Conservation (phyloP, 2,329 filamentous ascomycete species). For the Corynespora cassiicola region DNA sequence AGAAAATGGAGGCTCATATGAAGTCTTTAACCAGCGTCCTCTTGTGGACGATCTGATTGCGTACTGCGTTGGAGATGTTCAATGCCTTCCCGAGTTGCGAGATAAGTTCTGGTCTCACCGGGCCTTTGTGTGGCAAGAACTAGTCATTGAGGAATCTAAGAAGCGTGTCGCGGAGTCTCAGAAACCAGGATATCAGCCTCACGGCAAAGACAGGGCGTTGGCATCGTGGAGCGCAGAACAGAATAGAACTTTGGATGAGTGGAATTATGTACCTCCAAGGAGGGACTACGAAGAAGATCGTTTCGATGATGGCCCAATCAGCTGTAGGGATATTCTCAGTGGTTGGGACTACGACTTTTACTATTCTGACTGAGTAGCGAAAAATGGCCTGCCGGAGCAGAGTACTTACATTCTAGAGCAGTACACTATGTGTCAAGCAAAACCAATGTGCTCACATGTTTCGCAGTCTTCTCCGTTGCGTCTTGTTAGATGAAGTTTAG, state of each 20-base stretch:
- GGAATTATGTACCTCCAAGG: slow-evolving; percentile 25
- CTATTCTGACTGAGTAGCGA: slow-evolving; percentile 9
- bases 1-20: slow-evolving; percentile 30
- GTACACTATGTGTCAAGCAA: too few species aligned
- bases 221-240: slow-evolving; percentile 35
- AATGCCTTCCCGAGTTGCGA: slow-evolving; percentile 20
- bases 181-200: slow-evolving; percentile 23
- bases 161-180: slow-evolving; percentile 18
- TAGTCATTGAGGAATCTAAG: slow-evolving; percentile 12
- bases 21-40: slow-evolving; percentile 36
- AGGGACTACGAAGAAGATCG: slow-evolving; percentile 12
- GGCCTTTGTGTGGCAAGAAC: slow-evolving; percentile 1
- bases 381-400: too few species aligned
- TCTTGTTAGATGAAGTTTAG: too few species aligned
- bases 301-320: slow-evolving; percentile 16
- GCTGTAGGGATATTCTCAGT: slow-evolving; percentile 7
- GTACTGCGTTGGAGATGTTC: slow-evolving; percentile 35
- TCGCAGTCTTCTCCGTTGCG: too few species aligned
- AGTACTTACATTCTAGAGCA: too few species aligned
- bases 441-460: too few species aligned
- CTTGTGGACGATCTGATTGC: slow-evolving; percentile 26
- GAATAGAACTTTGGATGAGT: slow-evolving; percentile 30
- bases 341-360: slow-evolving; percentile 5
- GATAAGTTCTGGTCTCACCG: slow-evolving; percentile 2
- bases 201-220: slow-evolving; percentile 24